phyloP scores from a whole-genome alignment of 23 red algal species.

The Cyanidiococcus yangmingshanensis region DNA sequence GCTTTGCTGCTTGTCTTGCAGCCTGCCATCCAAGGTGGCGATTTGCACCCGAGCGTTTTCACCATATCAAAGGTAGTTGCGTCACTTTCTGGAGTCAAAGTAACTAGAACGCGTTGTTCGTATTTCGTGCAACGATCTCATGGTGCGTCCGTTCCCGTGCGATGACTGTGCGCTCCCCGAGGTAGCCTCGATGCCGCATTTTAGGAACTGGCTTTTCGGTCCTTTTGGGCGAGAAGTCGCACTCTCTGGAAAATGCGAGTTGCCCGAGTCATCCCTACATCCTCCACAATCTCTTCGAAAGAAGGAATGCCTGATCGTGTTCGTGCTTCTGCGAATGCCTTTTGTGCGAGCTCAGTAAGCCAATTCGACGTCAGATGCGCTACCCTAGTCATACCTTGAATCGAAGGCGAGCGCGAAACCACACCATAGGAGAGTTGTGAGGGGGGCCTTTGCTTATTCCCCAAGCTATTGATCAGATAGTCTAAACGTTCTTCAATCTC shows the following conservation, averaged over 20 bases:
- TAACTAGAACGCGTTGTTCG: too few species aligned
- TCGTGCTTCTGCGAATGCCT: neutral
- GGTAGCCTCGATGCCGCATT: neutral
- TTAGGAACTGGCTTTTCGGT: neutral
- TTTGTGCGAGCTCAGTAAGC: neutral
- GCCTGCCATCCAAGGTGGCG: too few species aligned
- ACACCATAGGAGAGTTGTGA: slow-evolving; percentile 9
- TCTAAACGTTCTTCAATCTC: neutral
- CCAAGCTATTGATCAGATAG: neutral
- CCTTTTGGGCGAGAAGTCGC: neutral
- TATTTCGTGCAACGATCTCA: too few species aligned
- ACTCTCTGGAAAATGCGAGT: neutral
- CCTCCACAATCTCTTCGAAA: neutral
- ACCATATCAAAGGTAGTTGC: too few species aligned
- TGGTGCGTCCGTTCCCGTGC: too few species aligned
- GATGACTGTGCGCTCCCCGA: neutral
- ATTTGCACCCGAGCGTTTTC: too few species aligned
- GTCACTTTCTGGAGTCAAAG: too few species aligned
- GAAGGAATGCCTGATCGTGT: neutral
- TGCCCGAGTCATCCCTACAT: neutral
- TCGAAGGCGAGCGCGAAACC: neutral
- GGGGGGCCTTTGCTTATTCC: neutral
- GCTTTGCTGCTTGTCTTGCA: too few species aligned
- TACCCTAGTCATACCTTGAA: slow-evolving; percentile 12
- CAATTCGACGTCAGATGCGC: neutral